A percentile compares a stretch with the other conserved stretches of the same genome.
phyloP scores from a whole-genome alignment of 2,329 filamentous ascomycete genomes.

The Microdochium paspali region DNA sequence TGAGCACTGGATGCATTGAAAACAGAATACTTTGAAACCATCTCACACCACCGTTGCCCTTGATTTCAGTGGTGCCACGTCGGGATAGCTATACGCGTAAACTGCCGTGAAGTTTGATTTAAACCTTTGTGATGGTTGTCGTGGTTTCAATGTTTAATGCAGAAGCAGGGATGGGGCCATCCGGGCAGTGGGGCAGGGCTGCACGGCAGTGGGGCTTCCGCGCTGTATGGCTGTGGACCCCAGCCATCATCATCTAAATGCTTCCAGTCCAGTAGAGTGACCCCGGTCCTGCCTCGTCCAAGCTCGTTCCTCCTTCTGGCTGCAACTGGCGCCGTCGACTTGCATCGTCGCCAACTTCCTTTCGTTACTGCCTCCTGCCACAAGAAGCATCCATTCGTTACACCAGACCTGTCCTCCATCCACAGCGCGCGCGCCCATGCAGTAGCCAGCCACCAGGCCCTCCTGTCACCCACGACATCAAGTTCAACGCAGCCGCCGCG shows the following conservation, averaged over 20 bases:
- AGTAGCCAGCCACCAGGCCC: background rate
- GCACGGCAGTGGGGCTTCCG: background rate
- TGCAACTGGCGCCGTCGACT: background rate
- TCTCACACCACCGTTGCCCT: too few relatives aligned
- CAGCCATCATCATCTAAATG: slow-evolving; percentile 1
- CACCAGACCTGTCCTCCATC: too few relatives aligned
- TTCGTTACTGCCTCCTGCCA: too few relatives aligned
- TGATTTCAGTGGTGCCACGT: too few relatives aligned
- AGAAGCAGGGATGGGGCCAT: background rate
- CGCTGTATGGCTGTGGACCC: background rate
- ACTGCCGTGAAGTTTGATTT: background rate
- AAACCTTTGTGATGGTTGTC: background rate
- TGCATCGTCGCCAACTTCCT: background rate
- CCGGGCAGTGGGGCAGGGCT: background rate
- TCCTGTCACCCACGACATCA: background rate
- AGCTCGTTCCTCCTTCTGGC: background rate
- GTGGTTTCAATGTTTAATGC: background rate
- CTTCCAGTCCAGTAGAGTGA: background rate
- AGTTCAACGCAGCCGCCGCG: background rate
- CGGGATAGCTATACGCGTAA: too few relatives aligned
- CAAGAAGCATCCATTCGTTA: too few relatives aligned
- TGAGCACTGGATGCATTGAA: too few relatives aligned
- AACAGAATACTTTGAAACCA: too few relatives aligned
- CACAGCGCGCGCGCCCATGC: too few relatives aligned
- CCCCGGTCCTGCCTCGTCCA: too few relatives aligned